These are phyloP conservation scores for Gossypium raimondii DNA, from an alignment of 345 rosid genomes.

Conservation along the genomic window DNA sequence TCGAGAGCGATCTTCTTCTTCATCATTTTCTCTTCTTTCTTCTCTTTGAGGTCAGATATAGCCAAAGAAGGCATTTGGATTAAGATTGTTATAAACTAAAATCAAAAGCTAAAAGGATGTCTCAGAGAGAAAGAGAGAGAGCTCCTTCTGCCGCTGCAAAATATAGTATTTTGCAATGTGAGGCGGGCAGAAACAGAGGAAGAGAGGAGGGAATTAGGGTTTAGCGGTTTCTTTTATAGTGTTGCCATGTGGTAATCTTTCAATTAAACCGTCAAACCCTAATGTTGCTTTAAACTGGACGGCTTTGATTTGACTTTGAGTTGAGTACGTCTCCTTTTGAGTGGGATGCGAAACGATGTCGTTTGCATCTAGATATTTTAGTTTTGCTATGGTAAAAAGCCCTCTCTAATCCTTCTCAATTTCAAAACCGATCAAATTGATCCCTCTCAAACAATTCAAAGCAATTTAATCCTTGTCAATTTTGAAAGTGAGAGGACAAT, in stretches of 20 bases:
- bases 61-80: conserved; percentile 54
- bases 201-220: neutral
- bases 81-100: neutral
- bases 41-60: conserved; percentile 29
- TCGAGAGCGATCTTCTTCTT: conserved; percentile 52
- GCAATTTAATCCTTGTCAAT: too few relatives aligned
- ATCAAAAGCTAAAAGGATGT: neutral
- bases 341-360: too few relatives aligned
- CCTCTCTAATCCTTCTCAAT: too few relatives aligned
- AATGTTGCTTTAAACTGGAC: neutral
- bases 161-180: neutral
- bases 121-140: neutral
- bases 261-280: neutral
- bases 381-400: too few relatives aligned
- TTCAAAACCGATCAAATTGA: too few relatives aligned
- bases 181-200: neutral
- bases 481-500: too few relatives aligned
- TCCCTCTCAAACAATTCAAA: too few relatives aligned
- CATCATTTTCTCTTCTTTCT: conserved; percentile 54
- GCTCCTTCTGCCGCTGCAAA: neutral
- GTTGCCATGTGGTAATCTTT: neutral
- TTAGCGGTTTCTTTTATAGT: neutral
- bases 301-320: neutral
- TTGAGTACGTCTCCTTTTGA: too few relatives aligned
- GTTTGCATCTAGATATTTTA: too few relatives aligned